Evolutionary conservation across 768 basidiomycete species (phyloP).

Genomic region (Austroboletus eburneus): DNA sequence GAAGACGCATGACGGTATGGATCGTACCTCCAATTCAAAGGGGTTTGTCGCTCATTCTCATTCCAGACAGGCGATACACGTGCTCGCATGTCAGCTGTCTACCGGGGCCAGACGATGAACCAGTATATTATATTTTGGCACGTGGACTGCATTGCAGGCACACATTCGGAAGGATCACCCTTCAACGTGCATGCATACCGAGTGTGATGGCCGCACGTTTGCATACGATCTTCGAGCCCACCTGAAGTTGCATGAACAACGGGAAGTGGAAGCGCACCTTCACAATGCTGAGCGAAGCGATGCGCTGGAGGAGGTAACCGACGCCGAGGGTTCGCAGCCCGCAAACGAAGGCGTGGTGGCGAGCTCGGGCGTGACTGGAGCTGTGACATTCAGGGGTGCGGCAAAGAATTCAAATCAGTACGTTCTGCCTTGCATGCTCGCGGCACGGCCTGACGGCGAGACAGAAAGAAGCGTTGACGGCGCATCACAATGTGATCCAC

Average conservation of each 20-base stretch:
- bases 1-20: slow-evolving; percentile 81
- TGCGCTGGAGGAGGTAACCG: slow-evolving; percentile 28
- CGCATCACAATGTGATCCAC: slow-evolving; percentile 71
- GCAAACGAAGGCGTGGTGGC: slow-evolving; percentile 65
- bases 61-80: slow-evolving; percentile 75
- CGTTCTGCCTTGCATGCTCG: slow-evolving; percentile 25
- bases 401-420: slow-evolving; percentile 86
- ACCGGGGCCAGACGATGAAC: slow-evolving; percentile 27
- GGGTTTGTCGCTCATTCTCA: not conserved
- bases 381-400: slow-evolving; percentile 63
- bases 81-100: slow-evolving; percentile 67
- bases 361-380: slow-evolving; percentile 77
- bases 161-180: slow-evolving; percentile 81
- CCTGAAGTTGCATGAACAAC: slow-evolving; percentile 74
- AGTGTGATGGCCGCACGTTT: slow-evolving; percentile 73
- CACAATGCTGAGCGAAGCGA: slow-evolving; percentile 27
- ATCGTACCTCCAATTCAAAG: not conserved
- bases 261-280: slow-evolving; percentile 50
- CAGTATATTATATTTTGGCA: slow-evolving; percentile 59
- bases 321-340: slow-evolving; percentile 29
- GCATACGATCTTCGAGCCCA: slow-evolving; percentile 75
- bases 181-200: slow-evolving; percentile 67
- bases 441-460: not conserved
- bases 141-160: slow-evolving; percentile 83
- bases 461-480: slow-evolving; percentile 74